These are phyloP conservation scores for Pinus albicaulis DNA, from an alignment of 75 land plant genomes.

Conservation along the genomic window DNA sequence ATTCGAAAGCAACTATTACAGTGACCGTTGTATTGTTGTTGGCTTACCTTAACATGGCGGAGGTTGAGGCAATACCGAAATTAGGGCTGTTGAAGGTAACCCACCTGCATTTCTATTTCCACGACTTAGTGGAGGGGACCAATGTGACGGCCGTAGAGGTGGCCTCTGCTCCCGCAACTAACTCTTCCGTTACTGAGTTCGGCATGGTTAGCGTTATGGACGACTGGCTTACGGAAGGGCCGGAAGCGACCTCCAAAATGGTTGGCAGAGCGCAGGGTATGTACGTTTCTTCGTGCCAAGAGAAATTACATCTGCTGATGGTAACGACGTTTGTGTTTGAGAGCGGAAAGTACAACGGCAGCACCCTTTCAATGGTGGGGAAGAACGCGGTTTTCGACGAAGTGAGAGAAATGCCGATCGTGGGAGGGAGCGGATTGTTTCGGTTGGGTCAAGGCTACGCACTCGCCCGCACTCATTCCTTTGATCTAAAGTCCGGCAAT, in stretches of 20 bases:
- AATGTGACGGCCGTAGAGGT: conserved; percentile 34
- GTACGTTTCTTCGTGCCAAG: not conserved
- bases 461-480: not conserved
- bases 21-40: no score
- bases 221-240: conserved; percentile 20
- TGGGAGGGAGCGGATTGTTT: conserved; percentile 22
- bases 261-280: conserved; percentile 27
- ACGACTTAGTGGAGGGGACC: no score
- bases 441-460: conserved; percentile 19
- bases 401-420: conserved; percentile 21
- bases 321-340: conserved; percentile 9
- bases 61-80: not conserved
- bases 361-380: conserved; percentile 18
- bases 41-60: no score
- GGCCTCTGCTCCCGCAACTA: conserved; percentile 14
- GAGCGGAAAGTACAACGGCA: conserved; percentile 7
- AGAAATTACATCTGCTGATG: conserved; percentile 9
- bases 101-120: no score
- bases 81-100: no score
- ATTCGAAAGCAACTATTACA: no score
- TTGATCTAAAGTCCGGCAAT: not conserved
- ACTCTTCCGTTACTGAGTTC: conserved; percentile 16
- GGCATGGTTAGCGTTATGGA: conserved; percentile 25
- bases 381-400: not conserved
- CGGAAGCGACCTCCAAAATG: conserved; percentile 7